These are phyloP conservation scores for Pyrenophora seminiperda DNA, from an alignment of 2,329 filamentous ascomycete genomes.

Conservation along the genomic window DNA sequence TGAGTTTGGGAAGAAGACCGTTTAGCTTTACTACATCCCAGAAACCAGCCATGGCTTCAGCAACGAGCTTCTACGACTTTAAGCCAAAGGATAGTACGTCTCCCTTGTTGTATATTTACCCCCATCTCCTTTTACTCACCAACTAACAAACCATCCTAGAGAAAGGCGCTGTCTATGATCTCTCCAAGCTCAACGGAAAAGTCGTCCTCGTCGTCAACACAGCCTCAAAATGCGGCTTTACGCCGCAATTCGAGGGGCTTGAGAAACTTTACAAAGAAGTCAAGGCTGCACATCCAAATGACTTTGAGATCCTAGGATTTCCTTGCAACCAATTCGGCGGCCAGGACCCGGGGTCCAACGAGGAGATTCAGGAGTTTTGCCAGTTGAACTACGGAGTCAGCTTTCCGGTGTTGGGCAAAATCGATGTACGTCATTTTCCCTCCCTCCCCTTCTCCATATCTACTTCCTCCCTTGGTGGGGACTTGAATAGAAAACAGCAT, in stretches of 20 bases:
- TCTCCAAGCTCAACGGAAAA: constrained; percentile 81
- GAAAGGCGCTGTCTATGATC: constrained; percentile 72
- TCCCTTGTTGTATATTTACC: background rate
- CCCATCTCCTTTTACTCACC: background rate
- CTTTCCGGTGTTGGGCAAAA: constrained; percentile 90
- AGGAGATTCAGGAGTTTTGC: constrained; percentile 73
- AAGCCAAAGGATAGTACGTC: constrained; percentile 78
- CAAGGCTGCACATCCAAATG: constrained; percentile 69
- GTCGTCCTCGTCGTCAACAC: constrained; percentile 97
- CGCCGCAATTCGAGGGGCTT: constrained; percentile 88
- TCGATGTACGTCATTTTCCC: constrained; percentile 65
- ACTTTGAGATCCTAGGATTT: constrained; percentile 90
- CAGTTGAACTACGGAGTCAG: constrained; percentile 91
- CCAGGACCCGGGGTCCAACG: constrained; percentile 80
- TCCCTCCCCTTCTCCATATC: constrained; percentile 2
- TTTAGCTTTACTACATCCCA: too few species aligned
- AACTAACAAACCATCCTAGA: constrained; percentile 56
- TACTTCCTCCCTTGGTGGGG: background rate
- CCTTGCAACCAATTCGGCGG: constrained; percentile 96
- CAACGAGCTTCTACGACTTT: constrained; percentile 80
- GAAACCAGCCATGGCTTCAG: constrained; percentile 64
- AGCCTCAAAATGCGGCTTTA: constrained; percentile 98
- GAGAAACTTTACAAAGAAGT: constrained; percentile 86
- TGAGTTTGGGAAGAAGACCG: too few species aligned
- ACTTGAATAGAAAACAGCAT: too few species aligned